Percentiles rank a stretch among this genome's conserved stretches.
Conservation (phyloP, 768 basidiomycete species). For the Termitomyces sp. region DNA sequence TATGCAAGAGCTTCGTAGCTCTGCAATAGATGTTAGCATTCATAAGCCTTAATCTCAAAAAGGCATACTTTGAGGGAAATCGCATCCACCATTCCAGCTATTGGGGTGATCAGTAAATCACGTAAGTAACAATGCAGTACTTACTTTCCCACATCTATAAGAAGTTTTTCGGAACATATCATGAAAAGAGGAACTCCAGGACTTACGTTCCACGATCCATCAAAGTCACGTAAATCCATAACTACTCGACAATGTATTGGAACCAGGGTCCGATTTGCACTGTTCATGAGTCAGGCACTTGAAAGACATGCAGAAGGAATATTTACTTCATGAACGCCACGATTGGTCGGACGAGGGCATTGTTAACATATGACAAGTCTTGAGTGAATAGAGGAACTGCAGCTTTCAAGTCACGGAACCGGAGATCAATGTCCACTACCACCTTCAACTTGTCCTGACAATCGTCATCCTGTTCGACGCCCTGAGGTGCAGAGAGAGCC, state of each 20-base stretch:
- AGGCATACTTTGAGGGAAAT: constrained; percentile 71
- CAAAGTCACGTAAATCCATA: constrained; percentile 81
- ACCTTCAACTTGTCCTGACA: constrained; percentile 41
- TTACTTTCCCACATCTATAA: constrained; percentile 88
- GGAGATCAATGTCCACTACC: constrained; percentile 86
- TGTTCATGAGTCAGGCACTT: constrained; percentile 24
- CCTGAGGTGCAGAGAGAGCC: constrained; percentile 67
- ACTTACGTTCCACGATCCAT: constrained; percentile 94
- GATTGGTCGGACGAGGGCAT: constrained; percentile 89
- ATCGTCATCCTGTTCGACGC: constrained; percentile 25
- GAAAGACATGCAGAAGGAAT: not conserved
- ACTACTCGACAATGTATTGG: constrained; percentile 90
- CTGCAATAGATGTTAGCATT: constrained; percentile 26
- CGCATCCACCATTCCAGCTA: constrained; percentile 89
- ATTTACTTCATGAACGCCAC: constrained; percentile 97
- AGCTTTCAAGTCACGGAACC: constrained; percentile 94
- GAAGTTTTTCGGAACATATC: constrained; percentile 8
- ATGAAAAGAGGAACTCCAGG: constrained; percentile 1
- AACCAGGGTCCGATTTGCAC: constrained; percentile 88
- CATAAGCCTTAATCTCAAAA: not conserved
- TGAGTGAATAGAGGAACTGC: constrained; percentile 87
- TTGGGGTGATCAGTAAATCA: constrained; percentile 2
- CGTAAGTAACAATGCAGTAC: not conserved
- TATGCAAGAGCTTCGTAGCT: constrained; percentile 91
- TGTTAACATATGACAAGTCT: constrained; percentile 88